phyloP scores from a whole-genome alignment of 2,329 filamentous ascomycete genomes.

The Pseudopyrenochaeta lycopersici region DNA sequence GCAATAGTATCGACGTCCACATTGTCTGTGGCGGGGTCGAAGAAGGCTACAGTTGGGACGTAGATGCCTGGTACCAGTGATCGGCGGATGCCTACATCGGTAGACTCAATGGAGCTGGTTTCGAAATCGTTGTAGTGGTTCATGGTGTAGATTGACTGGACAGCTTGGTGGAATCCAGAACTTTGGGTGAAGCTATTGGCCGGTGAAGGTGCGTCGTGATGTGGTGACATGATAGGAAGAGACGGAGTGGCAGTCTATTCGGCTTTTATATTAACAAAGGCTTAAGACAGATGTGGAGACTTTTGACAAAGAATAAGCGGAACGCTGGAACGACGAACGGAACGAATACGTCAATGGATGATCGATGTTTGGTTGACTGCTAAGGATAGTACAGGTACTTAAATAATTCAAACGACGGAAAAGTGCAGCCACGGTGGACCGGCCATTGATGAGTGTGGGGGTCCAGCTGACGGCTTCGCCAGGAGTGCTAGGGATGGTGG shows the following conservation, averaged over 20 bases:
- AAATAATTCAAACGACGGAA: slow-evolving; percentile 45
- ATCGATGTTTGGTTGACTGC: slow-evolving; percentile 33
- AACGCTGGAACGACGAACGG: slow-evolving; percentile 36
- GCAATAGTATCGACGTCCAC: slow-evolving; percentile 52
- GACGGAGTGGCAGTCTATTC: slow-evolving; percentile 14
- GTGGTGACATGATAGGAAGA: slow-evolving; percentile 47
- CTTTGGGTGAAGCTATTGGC: slow-evolving; percentile 42
- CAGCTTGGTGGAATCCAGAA: slow-evolving; percentile 42
- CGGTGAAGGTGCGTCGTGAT: slow-evolving; percentile 50
- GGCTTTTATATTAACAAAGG: slow-evolving; percentile 40
- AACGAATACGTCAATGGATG: slow-evolving; percentile 46
- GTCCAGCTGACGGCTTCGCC: slow-evolving; percentile 49
- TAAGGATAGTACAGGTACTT: slow-evolving; percentile 46
- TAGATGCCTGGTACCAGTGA: slow-evolving; percentile 54
- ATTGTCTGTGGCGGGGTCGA: slow-evolving; percentile 51
- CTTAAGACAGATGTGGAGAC: slow-evolving; percentile 30
- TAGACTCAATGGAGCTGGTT: slow-evolving; percentile 48
- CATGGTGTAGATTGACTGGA: slow-evolving; percentile 47
- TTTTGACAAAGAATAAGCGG: slow-evolving; percentile 46
- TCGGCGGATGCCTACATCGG: slow-evolving; percentile 44
- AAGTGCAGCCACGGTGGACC: slow-evolving; percentile 21
- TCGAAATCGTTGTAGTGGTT: slow-evolving; percentile 48
- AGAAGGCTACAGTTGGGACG: slow-evolving; percentile 56
- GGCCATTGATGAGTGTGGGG: slow-evolving; percentile 44
- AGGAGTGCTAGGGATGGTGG: slow-evolving; percentile 39